phyloP scores from a whole-genome alignment of 768 basidiomycete species.

The Xerocomus spinulosus region DNA sequence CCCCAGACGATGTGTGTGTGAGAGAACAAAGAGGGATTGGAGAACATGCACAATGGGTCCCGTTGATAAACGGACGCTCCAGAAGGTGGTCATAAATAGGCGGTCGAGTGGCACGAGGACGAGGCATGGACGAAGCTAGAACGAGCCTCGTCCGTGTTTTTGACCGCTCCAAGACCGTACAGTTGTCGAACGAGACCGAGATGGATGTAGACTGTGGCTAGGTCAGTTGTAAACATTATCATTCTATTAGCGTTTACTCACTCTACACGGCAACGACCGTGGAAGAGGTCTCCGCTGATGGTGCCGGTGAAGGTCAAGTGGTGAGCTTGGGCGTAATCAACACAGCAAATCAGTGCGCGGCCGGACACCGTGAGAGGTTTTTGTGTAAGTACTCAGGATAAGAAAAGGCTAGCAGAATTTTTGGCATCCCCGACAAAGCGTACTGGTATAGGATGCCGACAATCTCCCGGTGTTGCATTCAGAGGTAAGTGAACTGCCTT shows the following conservation, averaged over 20 bases:
- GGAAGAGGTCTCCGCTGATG: neutral
- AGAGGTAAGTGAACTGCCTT: too few relatives aligned
- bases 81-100: neutral
- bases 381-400: too few relatives aligned
- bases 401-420: too few relatives aligned
- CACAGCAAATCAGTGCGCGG: too few relatives aligned
- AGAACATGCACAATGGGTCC: neutral
- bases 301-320: neutral
- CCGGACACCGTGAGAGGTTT: too few relatives aligned
- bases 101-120: conserved; percentile 8
- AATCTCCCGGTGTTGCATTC: too few relatives aligned
- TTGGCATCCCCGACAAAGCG: too few relatives aligned
- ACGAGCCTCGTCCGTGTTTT: too few relatives aligned
- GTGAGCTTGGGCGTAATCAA: neutral
- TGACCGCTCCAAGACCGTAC: neutral
- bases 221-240: too few relatives aligned
- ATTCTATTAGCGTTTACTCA: too few relatives aligned
- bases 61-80: neutral
- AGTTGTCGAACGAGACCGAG: neutral
- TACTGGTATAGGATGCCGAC: too few relatives aligned
- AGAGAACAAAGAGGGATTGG: neutral
- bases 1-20: neutral
- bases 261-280: neutral
- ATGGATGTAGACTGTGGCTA: neutral
- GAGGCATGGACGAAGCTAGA: neutral